phyloP scores from a whole-genome alignment of 2,329 filamentous ascomycete species.

The Hypoxylon sp. region DNA sequence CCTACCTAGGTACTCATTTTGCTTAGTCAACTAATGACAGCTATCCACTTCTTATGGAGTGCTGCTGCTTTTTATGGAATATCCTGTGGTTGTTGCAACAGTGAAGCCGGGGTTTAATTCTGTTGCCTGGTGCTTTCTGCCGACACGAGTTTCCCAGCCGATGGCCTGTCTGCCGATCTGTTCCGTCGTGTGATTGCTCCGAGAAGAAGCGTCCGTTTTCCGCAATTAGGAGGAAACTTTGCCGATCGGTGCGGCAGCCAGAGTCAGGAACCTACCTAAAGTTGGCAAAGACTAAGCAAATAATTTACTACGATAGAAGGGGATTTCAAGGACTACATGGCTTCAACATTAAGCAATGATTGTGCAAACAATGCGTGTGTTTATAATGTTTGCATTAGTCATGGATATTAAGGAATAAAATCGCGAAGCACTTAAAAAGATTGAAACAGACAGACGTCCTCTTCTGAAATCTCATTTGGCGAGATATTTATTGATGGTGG shows the following conservation, averaged over 20 bases:
- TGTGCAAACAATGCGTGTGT: too few relatives aligned
- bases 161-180: background rate
- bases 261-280: background rate
- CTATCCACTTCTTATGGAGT: background rate
- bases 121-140: constrained; percentile 7
- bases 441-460: too few relatives aligned
- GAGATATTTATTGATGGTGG: too few relatives aligned
- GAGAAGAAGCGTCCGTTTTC: background rate
- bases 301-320: too few relatives aligned
- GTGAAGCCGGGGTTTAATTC: constrained; percentile 11
- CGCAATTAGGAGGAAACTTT: background rate
- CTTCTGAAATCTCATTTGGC: too few relatives aligned
- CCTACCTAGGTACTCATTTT: constrained; percentile 1
- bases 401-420: too few relatives aligned
- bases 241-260: too few relatives aligned
- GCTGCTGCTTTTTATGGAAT: background rate
- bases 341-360: too few relatives aligned
- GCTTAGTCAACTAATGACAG: background rate
- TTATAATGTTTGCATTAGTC: too few relatives aligned
- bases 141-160: background rate
- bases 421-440: too few relatives aligned
- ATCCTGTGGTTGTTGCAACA: background rate
- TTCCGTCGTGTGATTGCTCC: background rate
- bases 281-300: too few relatives aligned
- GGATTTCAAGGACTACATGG: too few relatives aligned